Base-by-base conservation (phyloP, 2,329 filamentous ascomycete species). In the Claviceps africana region DNA sequence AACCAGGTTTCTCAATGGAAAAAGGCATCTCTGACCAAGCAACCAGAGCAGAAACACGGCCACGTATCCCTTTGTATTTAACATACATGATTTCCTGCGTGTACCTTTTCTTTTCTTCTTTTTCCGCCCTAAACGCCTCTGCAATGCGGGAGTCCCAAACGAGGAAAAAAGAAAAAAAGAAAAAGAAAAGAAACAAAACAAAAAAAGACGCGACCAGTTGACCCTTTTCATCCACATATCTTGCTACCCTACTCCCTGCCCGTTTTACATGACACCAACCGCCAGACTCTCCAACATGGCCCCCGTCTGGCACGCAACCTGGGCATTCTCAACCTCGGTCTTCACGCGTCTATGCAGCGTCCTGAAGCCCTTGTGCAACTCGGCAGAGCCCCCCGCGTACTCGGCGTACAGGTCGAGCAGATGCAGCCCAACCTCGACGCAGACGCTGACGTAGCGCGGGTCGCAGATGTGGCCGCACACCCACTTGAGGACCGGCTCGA, bases 321-420 rank as follows among this genome's bases (percentile, higher is more conserved):
- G 86, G 22, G 88, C 87, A 61, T 85, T 82, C 67, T 94, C 88
- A 11, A 90, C 85, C 66, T 93, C 87, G 42, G 78, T 72, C 56
- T 80, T 77, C 21, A 97, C 91, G 40, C 83, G 75, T 46, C 76
- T 72, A 63, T 85, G 81, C 56, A 96, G 72, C 48, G 74, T 74
- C 59, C 79, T 76, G 61, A 97, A 82, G 48, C 83, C 75, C 48
- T 75, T 74, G 55, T 87, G 82, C 52, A 97, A 77, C 64, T 86
- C 82, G 7, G 79, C 75, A 37, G 85, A 89, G 48, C 82, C 81
- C 2, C 81, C 86, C 25, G 89, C 75, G 59, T 88, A 85, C 64
- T 87, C 83, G 31, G 85, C 82, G 66, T 97, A 98, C 39, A 97
- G 72, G 62, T 98, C 91, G 21, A 97, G 72, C 37, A 97, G 73